These are phyloP conservation scores for Ceratonia siliqua DNA, from an alignment of 306 rosid genomes.

Conservation along the genomic window DNA sequence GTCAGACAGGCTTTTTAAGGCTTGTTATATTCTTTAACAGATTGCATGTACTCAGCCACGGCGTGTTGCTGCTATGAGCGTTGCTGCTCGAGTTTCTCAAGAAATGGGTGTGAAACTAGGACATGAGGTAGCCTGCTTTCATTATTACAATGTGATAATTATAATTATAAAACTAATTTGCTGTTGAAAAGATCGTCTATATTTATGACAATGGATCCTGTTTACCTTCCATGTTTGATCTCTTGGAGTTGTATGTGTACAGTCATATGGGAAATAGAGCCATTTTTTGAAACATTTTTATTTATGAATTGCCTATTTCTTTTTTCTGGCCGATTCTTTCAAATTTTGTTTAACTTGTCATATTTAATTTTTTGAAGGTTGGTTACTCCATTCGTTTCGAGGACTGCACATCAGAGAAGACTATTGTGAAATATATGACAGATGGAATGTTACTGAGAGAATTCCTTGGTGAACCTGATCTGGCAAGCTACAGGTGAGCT, in stretches of 20 bases:
- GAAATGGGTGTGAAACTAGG: constrained; percentile 97
- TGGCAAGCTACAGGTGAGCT: constrained; percentile 82
- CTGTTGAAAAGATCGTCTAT: constrained; percentile 2
- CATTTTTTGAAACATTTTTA: neutral
- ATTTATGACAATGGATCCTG: neutral
- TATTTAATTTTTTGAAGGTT: constrained; percentile 59
- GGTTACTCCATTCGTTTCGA: constrained; percentile 98
- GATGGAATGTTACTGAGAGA: constrained; percentile 98
- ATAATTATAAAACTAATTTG: neutral
- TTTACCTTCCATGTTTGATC: neutral
- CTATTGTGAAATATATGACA: constrained; percentile 91
- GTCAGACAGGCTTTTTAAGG: neutral
- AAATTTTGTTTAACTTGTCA: neutral
- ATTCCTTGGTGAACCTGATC: constrained; percentile 96
- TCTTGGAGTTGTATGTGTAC: neutral
- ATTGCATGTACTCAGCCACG: constrained; percentile 98
- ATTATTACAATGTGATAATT: constrained; percentile 1
- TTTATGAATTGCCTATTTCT: constrained; percentile 1
- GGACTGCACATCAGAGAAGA: constrained; percentile 96
- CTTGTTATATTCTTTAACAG: constrained; percentile 43
- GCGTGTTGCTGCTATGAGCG: constrained; percentile 99
- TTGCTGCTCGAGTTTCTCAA: constrained; percentile 97
- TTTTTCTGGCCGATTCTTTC: neutral
- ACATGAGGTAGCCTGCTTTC: constrained; percentile 65
- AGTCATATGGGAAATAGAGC: neutral